Base-by-base conservation (phyloP, 768 basidiomycete genomes). In the Cytidiella melzeri region DNA sequence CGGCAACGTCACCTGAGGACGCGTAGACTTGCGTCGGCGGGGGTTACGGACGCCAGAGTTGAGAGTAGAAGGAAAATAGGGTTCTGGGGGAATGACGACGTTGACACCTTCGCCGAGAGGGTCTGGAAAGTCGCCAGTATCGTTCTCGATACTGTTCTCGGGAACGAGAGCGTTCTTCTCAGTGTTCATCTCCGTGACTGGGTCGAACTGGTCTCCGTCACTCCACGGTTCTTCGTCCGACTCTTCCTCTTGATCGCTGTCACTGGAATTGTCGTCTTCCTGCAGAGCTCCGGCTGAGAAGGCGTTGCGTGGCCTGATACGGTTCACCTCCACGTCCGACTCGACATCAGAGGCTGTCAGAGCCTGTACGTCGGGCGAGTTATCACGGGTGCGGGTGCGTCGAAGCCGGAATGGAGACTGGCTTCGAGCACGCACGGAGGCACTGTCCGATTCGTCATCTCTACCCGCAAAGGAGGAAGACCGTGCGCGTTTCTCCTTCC, bases 31-130 rank as follows among this genome's bases (percentile, higher is more conserved):
- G 40, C 81, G 73, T 51, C 81, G 73, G 46, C 76, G 58, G 63
- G 71, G 53, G 53, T 62, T 53, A 67, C 65, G 45, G 62, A 64
- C 40, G 59, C 60, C 40, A 63, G 67, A 58, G 61, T 86, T 84
- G 42, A 88, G 74, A 4, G 84, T 86, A 27, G 76, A 75, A 15
- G 85, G 84, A 65, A 90, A 90, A 64, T 88, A 88, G 2, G 88
- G 87, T 55, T 90, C 86, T 3, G 80, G 84, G 1, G 90, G 87
- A 1, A 92, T 79, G 54, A 92, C 80, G 46, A 93, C 84, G 58
- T 92, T 93, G 18, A 91, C 87, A 48, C 92, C 94, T 66, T 96
- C 93, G 11, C 94, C 94, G 9, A 94, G 73, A 0, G 88, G 89
- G 65, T 94, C 92, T 0, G 84, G 79, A 47, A 75, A 62, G 36